phyloP scores from a whole-genome alignment of 2,329 filamentous ascomycete genomes.

The Lasiodiplodia sp. region DNA sequence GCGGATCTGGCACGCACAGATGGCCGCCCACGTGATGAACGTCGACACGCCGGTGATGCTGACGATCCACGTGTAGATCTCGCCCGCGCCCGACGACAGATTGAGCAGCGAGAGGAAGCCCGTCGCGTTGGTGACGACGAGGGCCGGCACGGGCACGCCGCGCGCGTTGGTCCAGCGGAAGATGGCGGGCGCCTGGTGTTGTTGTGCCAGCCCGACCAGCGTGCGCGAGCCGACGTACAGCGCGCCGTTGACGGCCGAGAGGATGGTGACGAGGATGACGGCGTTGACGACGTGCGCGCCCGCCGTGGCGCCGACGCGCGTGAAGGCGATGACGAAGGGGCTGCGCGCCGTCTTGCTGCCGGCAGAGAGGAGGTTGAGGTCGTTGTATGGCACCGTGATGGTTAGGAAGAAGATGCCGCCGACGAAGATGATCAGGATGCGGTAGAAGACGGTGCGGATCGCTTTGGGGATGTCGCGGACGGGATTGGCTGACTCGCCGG shows the following conservation, averaged over 20 bases:
- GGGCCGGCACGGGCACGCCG: slow-evolving; percentile 60
- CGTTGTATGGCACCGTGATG: slow-evolving; percentile 78
- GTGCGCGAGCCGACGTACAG: slow-evolving; percentile 93
- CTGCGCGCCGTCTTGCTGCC: slow-evolving; percentile 74
- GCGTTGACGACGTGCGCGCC: slow-evolving; percentile 91
- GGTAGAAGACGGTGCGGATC: slow-evolving; percentile 95
- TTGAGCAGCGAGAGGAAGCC: slow-evolving; percentile 72
- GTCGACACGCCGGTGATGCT: slow-evolving; percentile 75
- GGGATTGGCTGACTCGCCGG: slow-evolving; percentile 80
- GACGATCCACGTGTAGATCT: slow-evolving; percentile 82
- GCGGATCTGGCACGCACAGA: slow-evolving; percentile 87
- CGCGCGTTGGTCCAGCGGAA: slow-evolving; percentile 66
- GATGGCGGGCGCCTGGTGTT: slow-evolving; percentile 65
- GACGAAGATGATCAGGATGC: slow-evolving; percentile 86
- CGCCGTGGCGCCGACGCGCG: slow-evolving; percentile 79
- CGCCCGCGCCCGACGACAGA: slow-evolving; percentile 72
- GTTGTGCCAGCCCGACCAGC: slow-evolving; percentile 86
- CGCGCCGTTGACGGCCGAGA: slow-evolving; percentile 90
- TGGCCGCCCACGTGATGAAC: slow-evolving; percentile 82
- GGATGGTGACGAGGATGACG: slow-evolving; percentile 87
- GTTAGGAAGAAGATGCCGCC: slow-evolving; percentile 82
- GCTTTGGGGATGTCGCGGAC: slow-evolving; percentile 86
- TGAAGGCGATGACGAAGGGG: slow-evolving; percentile 92
- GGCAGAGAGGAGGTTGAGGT: slow-evolving; percentile 68
- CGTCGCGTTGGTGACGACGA: slow-evolving; percentile 60